Evolutionary conservation across 805 yeast species (phyloP), one percentile per base, ranked within the genome.

Genomic region (Metschnikowia colocasiae): DNA sequence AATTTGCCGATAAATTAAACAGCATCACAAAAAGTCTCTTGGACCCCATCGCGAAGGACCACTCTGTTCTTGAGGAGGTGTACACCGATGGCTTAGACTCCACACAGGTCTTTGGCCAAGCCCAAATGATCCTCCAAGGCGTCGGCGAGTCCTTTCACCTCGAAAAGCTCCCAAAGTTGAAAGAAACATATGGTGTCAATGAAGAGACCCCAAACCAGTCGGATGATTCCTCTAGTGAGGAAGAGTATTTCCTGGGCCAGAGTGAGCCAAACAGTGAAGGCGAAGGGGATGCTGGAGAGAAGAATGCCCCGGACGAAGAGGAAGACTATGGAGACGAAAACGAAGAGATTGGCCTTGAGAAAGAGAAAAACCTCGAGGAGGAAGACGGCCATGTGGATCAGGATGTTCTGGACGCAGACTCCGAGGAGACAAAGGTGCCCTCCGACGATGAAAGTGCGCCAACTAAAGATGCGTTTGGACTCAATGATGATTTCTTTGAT

Each of bases 61-160:
- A 66, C 52, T 79, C 94, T 1, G 85, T 86, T 5, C 71, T 92
- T 18, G 96, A 90, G 64, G 90, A 87, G 61, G 75, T 92, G 18
- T 81, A 84, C 56, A 76, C 85, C 12, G 95, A 90, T 41, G 98
- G 97, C 0, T 71, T 92, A 46, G 96, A 87, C 63, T 83, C 96
- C 20, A 78, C 85, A 33, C 98, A 92, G 62, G 90, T 94, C 0
- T 92, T 92, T 89, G 95, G 92, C 47, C 98, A 92, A 66, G 83
- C 87, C 2, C 88, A 87, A 64, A 77, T 92, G 69, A 83, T 92
- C 16, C 70, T 89, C 32, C 97, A 90, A 49, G 85, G 84, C 6
- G 85, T 85, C 10, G 81, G 84, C 23, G 89, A 84, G 40, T 73
- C 75, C 36, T 65, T 89, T 30, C 61, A 87, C 60, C 75, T 73